Conservation (phyloP, 306 rosid genomes). For the Corylus avellana region DNA sequence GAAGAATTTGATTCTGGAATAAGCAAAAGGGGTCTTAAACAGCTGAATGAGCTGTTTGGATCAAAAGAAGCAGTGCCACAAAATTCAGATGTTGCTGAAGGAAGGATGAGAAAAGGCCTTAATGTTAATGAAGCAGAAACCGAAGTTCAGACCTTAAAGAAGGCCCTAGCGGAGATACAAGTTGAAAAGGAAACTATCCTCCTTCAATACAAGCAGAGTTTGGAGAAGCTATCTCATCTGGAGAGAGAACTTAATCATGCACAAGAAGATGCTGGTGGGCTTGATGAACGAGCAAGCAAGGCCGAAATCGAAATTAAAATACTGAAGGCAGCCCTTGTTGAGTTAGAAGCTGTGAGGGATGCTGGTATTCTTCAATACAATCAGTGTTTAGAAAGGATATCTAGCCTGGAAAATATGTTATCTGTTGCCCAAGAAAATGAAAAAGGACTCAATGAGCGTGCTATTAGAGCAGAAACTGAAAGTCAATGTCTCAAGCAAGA, state of each 20-base stretch:
- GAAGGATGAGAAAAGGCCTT: conserved; percentile 22
- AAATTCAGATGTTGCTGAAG: conserved; percentile 23
- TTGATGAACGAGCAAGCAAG: conserved; percentile 81
- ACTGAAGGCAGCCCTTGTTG: conserved; percentile 70
- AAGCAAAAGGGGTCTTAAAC: conserved; percentile 75
- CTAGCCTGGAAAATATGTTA: conserved; percentile 56
- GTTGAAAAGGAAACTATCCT: conserved; percentile 72
- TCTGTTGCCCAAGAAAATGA: conserved; percentile 53
- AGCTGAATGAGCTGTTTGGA: conserved; percentile 53
- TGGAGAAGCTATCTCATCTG: conserved; percentile 67
- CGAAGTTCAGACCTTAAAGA: conserved; percentile 66
- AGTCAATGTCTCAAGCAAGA: conserved; percentile 57
- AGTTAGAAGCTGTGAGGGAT: conserved; percentile 66
- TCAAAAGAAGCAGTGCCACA: conserved; percentile 33
- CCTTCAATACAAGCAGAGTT: conserved; percentile 66
- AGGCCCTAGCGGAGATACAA: conserved; percentile 60
- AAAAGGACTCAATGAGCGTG: conserved; percentile 54
- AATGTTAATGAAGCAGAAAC: conserved; percentile 30
- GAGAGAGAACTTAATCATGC: conserved; percentile 64
- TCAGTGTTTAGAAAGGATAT: conserved; percentile 69
- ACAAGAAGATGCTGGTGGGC: conserved; percentile 60
- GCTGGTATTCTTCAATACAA: conserved; percentile 65
- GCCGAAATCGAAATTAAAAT: conserved; percentile 80
- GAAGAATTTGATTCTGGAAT: conserved; percentile 42
- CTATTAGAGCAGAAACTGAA: conserved; percentile 67